Evolutionary conservation across 805 yeast genomes (phyloP), one percentile per base, ranked within the genome.

Genomic region (Suhomyces sp.): DNA sequence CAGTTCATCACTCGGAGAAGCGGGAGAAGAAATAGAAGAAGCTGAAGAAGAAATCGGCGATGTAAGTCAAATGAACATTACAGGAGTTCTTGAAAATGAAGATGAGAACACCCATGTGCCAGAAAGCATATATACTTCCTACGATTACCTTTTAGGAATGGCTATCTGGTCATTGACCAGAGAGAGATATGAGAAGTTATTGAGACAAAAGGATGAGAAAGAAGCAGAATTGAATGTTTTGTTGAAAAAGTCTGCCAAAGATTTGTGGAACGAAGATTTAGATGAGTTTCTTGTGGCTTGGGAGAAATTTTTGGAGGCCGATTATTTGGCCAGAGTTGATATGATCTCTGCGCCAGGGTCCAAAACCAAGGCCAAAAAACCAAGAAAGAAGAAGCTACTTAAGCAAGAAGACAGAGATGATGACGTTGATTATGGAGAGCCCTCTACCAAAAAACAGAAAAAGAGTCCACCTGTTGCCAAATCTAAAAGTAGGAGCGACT

Each of bases 61-160:
- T 54, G 60, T 67, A 31, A 64, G 68, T 51, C 64, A 60, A 39
- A 51, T 65, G 31, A 60, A 57, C 43, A 33, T 35, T 12, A 64
- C 67, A 33, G 48, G 48, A 2, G 64, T 63, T 7, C 61, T 60
- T 19, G 62, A 62, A 19, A 70, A 60, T 20, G 67, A 56, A 17
- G 57, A 53, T 10, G 47, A 63, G 3, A 68, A 72, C 46, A 67
- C 75, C 67, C 77, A 75, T 49, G 68, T 66, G 20, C 79, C 81
- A n/a, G 79, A 76, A 47, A 86, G 83, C 21, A 71, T 81, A 13
- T 77, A 78, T 48, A 81, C 90, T 8, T 77, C 85, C 6, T 93
- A 83, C 68, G 98, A 94, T 62, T 94, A 94, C 60, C 76, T 94
- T 56, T 76, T 94, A 49, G 96, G 94, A 49, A 88, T 94, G 97